These are phyloP conservation scores for Hirsutella thompsonii DNA, from an alignment of 2,329 filamentous ascomycete species.

Conservation along the genomic window DNA sequence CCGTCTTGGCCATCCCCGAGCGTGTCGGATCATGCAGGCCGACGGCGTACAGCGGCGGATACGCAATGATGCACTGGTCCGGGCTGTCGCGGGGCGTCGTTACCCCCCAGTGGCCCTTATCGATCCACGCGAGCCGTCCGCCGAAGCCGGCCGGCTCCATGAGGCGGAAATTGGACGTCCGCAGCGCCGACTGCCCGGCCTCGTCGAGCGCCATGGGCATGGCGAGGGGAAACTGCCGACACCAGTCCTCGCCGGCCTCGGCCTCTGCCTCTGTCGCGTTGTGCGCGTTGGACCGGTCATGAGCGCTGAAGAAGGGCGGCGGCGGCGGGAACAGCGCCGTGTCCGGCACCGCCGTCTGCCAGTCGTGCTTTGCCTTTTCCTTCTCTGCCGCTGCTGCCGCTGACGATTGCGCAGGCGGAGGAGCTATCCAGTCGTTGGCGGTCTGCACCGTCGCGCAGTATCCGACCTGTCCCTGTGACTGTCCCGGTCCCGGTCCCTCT, in stretches of 20 bases:
- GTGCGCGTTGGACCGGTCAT: conserved; percentile 51
- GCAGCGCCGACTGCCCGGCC: conserved; percentile 32
- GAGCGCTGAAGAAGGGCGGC: conserved; percentile 50
- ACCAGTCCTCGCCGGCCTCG: conserved; percentile 54
- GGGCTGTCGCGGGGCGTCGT: conserved; percentile 27
- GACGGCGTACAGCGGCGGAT: conserved; percentile 56
- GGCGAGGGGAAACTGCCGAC: conserved; percentile 43
- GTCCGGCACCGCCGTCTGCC: conserved; percentile 59
- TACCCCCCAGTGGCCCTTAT: conserved; percentile 39
- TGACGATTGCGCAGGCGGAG: conserved; percentile 23
- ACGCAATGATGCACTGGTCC: conserved; percentile 54
- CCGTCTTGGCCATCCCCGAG: conserved; percentile 29
- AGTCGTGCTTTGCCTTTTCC: conserved; percentile 42
- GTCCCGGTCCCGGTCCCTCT: too few species aligned
- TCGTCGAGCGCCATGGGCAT: conserved; percentile 36
- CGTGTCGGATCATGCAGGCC: conserved; percentile 42
- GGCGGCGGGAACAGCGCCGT: conserved; percentile 61
- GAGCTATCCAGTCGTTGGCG: conserved; percentile 4
- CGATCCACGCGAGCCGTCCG: conserved; percentile 30
- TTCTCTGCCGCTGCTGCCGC: conserved; percentile 10
- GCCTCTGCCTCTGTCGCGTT: conserved; percentile 56
- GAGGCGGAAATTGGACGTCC: conserved; percentile 38
- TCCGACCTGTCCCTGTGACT: too few species aligned
- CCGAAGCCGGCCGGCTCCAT: conserved; percentile 35
- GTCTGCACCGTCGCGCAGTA: too few species aligned